These are phyloP conservation scores for Phyllosticta paracitricarpa DNA, from an alignment of 2,329 filamentous ascomycete genomes.

Conservation along the genomic window DNA sequence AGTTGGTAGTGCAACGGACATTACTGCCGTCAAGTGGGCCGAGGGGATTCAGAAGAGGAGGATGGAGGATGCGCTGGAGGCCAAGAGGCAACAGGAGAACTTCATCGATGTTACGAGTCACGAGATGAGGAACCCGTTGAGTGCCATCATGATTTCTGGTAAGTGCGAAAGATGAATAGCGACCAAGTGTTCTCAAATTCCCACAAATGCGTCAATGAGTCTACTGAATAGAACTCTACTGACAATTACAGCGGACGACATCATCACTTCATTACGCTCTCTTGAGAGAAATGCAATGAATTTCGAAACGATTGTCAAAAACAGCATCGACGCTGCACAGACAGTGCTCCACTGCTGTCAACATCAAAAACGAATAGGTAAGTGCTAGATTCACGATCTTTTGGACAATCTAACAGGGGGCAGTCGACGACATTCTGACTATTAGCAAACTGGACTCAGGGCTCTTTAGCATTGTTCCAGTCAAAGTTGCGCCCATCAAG, in stretches of 20 bases:
- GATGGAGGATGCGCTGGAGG: conserved; percentile 21
- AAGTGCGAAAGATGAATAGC: background rate
- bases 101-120: conserved; percentile 29
- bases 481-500: conserved; percentile 12
- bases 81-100: conserved; percentile 25
- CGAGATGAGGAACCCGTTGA: conserved; percentile 23
- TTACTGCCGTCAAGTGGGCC: conserved; percentile 26
- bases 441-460: conserved; percentile 14
- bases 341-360: conserved; percentile 24
- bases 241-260: conserved; percentile 4
- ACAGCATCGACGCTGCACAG: conserved; percentile 15
- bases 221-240: background rate
- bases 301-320: background rate
- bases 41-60: conserved; percentile 7
- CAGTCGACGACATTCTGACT: conserved; percentile 11
- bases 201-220: no score
- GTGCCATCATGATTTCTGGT: conserved; percentile 10
- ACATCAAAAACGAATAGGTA: conserved; percentile 24
- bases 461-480: conserved; percentile 18
- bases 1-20: conserved; percentile 24
- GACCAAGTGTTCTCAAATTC: no score
- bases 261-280: background rate
- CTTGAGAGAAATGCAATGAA: background rate
- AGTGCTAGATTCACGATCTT: background rate
- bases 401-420: background rate